Evolutionary conservation across 129 eudicot species (phyloP), one percentile per base, ranked within the genome.

Genomic region (Ambrosia artemisiifolia): DNA sequence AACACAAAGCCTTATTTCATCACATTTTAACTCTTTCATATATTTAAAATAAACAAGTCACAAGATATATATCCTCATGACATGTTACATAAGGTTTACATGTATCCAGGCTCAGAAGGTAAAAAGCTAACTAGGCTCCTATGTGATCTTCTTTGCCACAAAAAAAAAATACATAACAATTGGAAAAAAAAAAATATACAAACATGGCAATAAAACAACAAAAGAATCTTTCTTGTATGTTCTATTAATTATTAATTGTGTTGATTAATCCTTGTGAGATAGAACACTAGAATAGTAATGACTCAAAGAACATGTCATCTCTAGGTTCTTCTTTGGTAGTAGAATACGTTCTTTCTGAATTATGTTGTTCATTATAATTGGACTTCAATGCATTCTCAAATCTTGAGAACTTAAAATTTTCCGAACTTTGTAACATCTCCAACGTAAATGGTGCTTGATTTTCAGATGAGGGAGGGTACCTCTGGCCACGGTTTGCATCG

Each of bases 301-400:
- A 87, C 63, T 83, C 91, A 19, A 81, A 67, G 77, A 88, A 83
- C 81, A 76, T 38, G 78, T 91, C 91, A 55, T 85, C 95, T 77
- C 86, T 80, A 24, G 91, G 89, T 64, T 91, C 97, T 51, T 88
- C 95, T 76, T 88, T 88, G 54, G 95, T 76, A 38, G 78, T 71
- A 11, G 86, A 72, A 65, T 81, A 85, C 72, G 7, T 71, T 74
- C 69, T 76, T 12, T 69, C 77, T 20, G 76, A 68, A 62, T 72
- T 64, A 16, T 70, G 63, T 64, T 71, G 67, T 33, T 84, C 82
- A 63, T 72, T 70, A 68, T 78, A 73, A 78, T 79, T 84, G 5
- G 85, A 72, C 32, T 53, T 74, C 24, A 78, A 36, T 35, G 94
- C 83, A 28, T 88, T 85, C 50, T 83, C 84, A 3, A 71, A 85